Base-by-base conservation (phyloP, 2,329 filamentous ascomycete species). In the Sclerotinia nivalis region DNA sequence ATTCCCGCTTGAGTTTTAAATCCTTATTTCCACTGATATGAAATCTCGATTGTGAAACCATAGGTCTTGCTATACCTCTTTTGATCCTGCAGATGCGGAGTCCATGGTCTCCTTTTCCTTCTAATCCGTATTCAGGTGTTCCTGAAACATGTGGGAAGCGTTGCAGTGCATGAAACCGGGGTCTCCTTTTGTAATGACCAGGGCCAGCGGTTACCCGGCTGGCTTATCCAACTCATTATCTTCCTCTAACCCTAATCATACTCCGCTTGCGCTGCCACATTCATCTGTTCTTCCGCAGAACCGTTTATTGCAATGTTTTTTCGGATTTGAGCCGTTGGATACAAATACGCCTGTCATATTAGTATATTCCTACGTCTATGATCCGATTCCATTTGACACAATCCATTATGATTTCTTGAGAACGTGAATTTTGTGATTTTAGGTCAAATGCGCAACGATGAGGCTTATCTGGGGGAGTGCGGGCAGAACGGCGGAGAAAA, bases 181-280 rank as follows among this genome's bases (percentile, higher is more conserved):
- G 31, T 37, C 31, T 56, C 20, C 20, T 56, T n/a, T 37, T n/a
- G 31, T 58, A 9, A 37, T 58, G 55, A 15, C 31, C 55, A 6
- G 28, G 55, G 31, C 37, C 22, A 22, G 55, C 55, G 55, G 55
- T 22, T 58, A 58, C 31, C 31, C 34, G 55, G 31, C 34, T 37
- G 55, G n/a, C 55, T 34, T 31, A 37, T 58, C 34, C 55, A 58
- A 31, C 55, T n/a, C 55, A 34, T 34, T 37, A 58, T 58, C 31
- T n/a, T 37, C 31, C 55, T 22, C 37, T 34, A 37, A 37, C 12
- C 9, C 13, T 9, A 37, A 37, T 15, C 31, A 13, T 58, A 15
- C 34, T 37, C 12, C n/a, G 20, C 31, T 37, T 37, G 31, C 20
- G 34, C 15, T 15, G 28, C 37, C 55, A n/a, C 8, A 37, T 37